Percentiles rank a stretch among this genome's conserved stretches.
Conservation (phyloP, 2,329 filamentous ascomycete genomes). For the Cladosporium colombiae region DNA sequence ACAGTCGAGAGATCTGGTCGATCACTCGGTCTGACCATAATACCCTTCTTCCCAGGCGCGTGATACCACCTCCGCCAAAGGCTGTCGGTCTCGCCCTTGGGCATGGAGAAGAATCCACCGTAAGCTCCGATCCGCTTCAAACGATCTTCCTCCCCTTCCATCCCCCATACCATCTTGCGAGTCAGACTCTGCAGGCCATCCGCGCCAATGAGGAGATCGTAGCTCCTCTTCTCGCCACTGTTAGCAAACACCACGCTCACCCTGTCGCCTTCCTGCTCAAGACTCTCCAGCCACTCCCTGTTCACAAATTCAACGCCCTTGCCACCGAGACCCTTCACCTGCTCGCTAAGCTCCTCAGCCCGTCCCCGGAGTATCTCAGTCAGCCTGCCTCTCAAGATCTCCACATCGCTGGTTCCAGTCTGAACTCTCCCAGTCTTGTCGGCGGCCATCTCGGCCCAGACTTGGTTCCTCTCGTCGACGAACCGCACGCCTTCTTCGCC, state of each 20-base stretch:
- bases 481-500: constrained; percentile 35
- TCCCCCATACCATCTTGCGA: constrained; percentile 32
- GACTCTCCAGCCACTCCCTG: constrained; percentile 29
- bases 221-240: constrained; percentile 21
- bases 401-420: constrained; percentile 35
- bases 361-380: constrained; percentile 28
- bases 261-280: constrained; percentile 30
- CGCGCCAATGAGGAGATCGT: constrained; percentile 36
- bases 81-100: constrained; percentile 29
- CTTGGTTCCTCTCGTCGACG: constrained; percentile 29
- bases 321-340: constrained; percentile 29
- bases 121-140: constrained; percentile 32
- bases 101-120: constrained; percentile 37
- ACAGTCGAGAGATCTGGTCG: constrained; percentile 27
- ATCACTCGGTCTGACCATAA: constrained; percentile 36
- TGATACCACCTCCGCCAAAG: constrained; percentile 38
- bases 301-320: constrained; percentile 33
- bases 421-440: constrained; percentile 32
- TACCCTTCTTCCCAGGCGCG: constrained; percentile 31
- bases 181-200: constrained; percentile 36
- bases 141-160: constrained; percentile 23
- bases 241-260: constrained; percentile 33
- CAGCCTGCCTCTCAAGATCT: constrained; percentile 35
- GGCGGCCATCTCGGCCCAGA: constrained; percentile 28
- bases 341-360: constrained; percentile 26